Base-by-base conservation (phyloP, 2,329 filamentous ascomycete species). In the Apiospora hydei region DNA sequence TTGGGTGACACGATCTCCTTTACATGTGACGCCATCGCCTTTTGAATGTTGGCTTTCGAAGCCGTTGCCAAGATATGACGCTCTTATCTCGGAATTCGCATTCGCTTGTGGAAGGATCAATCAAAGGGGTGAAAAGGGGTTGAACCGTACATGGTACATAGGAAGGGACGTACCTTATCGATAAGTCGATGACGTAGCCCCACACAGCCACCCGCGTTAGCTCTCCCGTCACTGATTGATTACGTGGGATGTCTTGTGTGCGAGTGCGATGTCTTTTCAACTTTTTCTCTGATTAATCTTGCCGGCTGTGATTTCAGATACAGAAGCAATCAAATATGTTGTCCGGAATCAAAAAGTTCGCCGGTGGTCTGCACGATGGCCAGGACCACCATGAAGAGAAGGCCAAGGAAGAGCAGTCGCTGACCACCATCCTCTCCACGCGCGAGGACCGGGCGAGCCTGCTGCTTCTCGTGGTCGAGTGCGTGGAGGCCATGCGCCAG, bases 341-440 rank as follows among this genome's bases (percentile, higher is more conserved):
- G n/a, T 66, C 49, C 3, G 67, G 67, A 47, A 26, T 66, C 57
- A 72, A 69, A 38, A 66, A 69, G 24, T n/a, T 67, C 51, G 70
- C 70, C 26, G 66, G 46, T 16, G 47, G 71, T 43, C 34, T 18
- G 34, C 47, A 47, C 38, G 68, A 57, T 3, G 41, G 21, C 10
- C 30, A 51, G 4, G 68, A 69, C 34, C 30, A 49, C 47, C 47
- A 51, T n/a, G 46, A 43, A 3, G 68, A 69, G 34, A 43, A 38
- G 4, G n/a, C 13, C 47, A 53, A 43, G 21, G 47, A 74, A 43
- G 73, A 72, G n/a, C 71, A 76, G 67, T 76, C 75, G 43, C 74
- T 76, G 46, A 71, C 69, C 38, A 76, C 75, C 4, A 67, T 76
- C 21, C 71, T 76, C 18, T 70, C 71, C n/a, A 75, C 75, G 30